These are phyloP conservation scores for Pseudogymnoascus sp. DNA, from an alignment of 2,329 filamentous ascomycete species.

Conservation along the genomic window DNA sequence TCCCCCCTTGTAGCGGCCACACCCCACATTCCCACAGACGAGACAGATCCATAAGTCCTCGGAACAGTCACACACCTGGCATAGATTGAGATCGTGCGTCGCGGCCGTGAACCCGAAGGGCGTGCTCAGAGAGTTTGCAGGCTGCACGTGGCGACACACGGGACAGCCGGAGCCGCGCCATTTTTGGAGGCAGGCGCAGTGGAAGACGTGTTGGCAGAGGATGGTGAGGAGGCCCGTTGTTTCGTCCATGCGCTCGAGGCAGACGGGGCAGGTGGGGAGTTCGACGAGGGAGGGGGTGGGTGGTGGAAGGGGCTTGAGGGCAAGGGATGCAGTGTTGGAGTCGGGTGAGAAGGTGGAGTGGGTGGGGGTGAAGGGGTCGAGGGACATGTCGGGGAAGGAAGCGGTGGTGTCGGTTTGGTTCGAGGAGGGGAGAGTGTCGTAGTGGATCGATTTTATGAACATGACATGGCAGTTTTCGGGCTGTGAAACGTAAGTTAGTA, in stretches of 20 bases:
- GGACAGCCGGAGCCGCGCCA: slow-evolving; percentile 94
- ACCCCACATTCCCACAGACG: slow-evolving; percentile 86
- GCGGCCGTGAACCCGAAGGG: slow-evolving; percentile 22
- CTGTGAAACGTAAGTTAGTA: slow-evolving; percentile 34
- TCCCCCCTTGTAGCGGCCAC: slow-evolving; percentile 86
- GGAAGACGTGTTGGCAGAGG: slow-evolving; percentile 94
- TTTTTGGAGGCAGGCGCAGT: slow-evolving; percentile 90
- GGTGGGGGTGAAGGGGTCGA: slow-evolving; percentile 53
- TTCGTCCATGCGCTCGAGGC: slow-evolving; percentile 85
- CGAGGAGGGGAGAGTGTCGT: slow-evolving; percentile 30
- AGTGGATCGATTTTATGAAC: slow-evolving; percentile 86
- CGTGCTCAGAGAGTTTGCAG: slow-evolving; percentile 36
- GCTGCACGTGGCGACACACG: slow-evolving; percentile 83
- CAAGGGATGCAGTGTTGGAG: slow-evolving; percentile 26
- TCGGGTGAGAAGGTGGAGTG: slow-evolving; percentile 15
- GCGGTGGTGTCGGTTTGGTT: slow-evolving; percentile 44
- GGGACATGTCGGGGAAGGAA: slow-evolving; percentile 50
- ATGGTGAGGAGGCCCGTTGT: slow-evolving; percentile 93
- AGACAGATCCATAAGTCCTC: slow-evolving; percentile 92
- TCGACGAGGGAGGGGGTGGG: slow-evolving; percentile 79
- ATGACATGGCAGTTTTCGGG: slow-evolving; percentile 92
- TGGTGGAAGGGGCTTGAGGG: slow-evolving; percentile 51
- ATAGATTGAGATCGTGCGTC: slow-evolving; percentile 56
- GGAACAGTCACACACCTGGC: slow-evolving; percentile 69
- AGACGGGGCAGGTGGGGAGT: slow-evolving; percentile 91